These are phyloP conservation scores for Coniochaeta sp. DNA, from an alignment of 2,329 filamentous ascomycete species.

Conservation along the genomic window DNA sequence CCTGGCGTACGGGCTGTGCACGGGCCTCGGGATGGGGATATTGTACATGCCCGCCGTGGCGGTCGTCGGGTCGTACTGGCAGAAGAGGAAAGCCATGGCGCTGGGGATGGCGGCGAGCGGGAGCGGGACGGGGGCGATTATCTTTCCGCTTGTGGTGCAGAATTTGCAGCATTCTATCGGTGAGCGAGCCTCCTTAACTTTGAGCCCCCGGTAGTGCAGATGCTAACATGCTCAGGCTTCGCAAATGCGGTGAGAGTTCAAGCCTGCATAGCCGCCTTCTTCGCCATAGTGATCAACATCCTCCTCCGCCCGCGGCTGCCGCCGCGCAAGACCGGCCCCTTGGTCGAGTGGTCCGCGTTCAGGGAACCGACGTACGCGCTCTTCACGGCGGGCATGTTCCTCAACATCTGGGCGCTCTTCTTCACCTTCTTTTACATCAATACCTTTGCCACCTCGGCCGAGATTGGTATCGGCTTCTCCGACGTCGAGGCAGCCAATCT, in stretches of 20 bases:
- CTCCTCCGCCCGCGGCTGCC: constrained; percentile 5
- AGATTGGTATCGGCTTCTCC: constrained; percentile 31
- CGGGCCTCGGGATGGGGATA: background rate
- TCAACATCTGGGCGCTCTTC: constrained; percentile 11
- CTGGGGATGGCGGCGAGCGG: background rate
- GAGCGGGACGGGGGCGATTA: background rate
- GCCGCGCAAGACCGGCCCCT: constrained; percentile 7
- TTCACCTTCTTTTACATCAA: constrained; percentile 14
- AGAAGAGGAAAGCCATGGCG: background rate
- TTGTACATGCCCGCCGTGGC: background rate
- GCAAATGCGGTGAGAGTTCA: background rate
- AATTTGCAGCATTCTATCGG: background rate
- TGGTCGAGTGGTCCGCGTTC: constrained; percentile 13
- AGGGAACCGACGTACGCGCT: constrained; percentile 9
- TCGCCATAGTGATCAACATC: background rate
- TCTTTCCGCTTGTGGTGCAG: background rate
- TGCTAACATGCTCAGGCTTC: background rate
- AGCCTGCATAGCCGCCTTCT: background rate
- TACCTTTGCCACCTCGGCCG: constrained; percentile 18
- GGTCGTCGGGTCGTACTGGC: background rate
- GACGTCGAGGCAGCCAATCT: constrained; percentile 44
- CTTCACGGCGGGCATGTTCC: constrained; percentile 8
- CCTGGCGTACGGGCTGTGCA: constrained; percentile 24
- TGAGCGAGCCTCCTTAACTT: background rate
- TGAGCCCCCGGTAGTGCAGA: background rate